Evolutionary conservation across 495 filamentous ascomycete species (phyloP), one percentile per base, ranked within the genome.

Genomic region (Bacidia gigantensis): DNA sequence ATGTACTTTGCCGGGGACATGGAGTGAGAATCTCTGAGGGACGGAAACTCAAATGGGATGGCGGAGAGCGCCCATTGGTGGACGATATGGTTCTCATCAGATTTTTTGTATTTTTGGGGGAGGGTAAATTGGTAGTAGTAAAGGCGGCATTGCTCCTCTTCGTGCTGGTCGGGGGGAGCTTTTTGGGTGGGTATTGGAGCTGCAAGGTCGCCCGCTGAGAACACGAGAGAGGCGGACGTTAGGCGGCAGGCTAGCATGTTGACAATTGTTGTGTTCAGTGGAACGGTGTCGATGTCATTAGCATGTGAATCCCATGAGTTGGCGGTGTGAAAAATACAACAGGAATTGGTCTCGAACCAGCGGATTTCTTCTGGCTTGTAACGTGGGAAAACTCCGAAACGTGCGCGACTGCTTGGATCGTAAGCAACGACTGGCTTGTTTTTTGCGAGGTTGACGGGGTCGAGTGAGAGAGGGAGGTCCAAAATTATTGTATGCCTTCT

Each of bases 1-100:
- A 93, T 56, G 75, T 80, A 40, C 80, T 83, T 56, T 82, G 82
- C 49, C 87, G 68, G 10, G 87, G 70, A 45, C 87, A 83, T 84
- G 43, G 72, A 68, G n/a, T 61, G 55, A 40, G 68, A 67, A 1
- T 73, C 64, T 17, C 69, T 66, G 1, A 81, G 49, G 12, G 72
- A 70, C 1, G 81, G 78, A 51, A 83, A 83, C 51, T 84, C 81
- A 50, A 83, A 79, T 0, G 78, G 71, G 42, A 83, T 76, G 11
- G 72, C 67, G 0, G 76, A 70, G 9, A 84, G 68, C 0, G 76
- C 78, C 66, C 76, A 83, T 57, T 84, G 79, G 32, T 80, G 69
- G 12, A 62, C 64, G 25, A 83, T 81, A 11, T 39, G 0, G 20
- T 50, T 55, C 3, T 29, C 35, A n/a, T n/a, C n/a, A n/a, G n/a